These are phyloP conservation scores for Leccinum disarticulatum DNA, from an alignment of 768 basidiomycete species.

Conservation along the genomic window DNA sequence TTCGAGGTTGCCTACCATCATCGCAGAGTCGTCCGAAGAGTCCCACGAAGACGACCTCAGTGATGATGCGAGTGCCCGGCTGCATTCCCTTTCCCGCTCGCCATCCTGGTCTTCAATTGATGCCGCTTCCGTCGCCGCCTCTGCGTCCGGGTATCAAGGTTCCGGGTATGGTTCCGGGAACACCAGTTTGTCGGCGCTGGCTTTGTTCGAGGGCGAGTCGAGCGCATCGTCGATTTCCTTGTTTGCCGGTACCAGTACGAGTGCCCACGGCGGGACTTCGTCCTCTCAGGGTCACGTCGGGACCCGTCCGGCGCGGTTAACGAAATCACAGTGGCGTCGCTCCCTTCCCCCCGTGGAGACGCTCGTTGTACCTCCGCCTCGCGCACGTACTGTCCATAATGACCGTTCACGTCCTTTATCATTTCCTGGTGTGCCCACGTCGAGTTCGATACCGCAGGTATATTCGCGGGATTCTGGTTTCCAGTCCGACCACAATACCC, in stretches of 20 bases:
- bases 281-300: slow-evolving; percentile 21
- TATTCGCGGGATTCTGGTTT: slow-evolving; percentile 19
- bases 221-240: slow-evolving; percentile 28
- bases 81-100: slow-evolving; percentile 7
- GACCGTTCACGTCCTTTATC: slow-evolving; percentile 21
- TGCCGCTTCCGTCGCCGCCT: slow-evolving; percentile 8
- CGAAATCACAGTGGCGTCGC: slow-evolving; percentile 12
- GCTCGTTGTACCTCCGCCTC: slow-evolving; percentile 17
- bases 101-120: slow-evolving; percentile 17
- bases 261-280: slow-evolving; percentile 10
- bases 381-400: slow-evolving; percentile 21
- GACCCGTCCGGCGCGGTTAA: slow-evolving; percentile 9
- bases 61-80: neutral
- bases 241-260: slow-evolving; percentile 1
- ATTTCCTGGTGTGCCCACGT: neutral
- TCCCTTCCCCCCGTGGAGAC: slow-evolving; percentile 6
- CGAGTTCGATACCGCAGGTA: neutral
- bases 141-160: slow-evolving; percentile 7
- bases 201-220: slow-evolving; percentile 13
- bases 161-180: slow-evolving; percentile 14
- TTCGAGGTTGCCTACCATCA: slow-evolving; percentile 26
- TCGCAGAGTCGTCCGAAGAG: slow-evolving; percentile 25
- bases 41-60: slow-evolving; percentile 7
- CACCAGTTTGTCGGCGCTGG: slow-evolving; percentile 7
- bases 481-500: slow-evolving; percentile 3